phyloP scores from a whole-genome alignment of 805 yeast genomes.

The Starmerella sirachaensis region DNA sequence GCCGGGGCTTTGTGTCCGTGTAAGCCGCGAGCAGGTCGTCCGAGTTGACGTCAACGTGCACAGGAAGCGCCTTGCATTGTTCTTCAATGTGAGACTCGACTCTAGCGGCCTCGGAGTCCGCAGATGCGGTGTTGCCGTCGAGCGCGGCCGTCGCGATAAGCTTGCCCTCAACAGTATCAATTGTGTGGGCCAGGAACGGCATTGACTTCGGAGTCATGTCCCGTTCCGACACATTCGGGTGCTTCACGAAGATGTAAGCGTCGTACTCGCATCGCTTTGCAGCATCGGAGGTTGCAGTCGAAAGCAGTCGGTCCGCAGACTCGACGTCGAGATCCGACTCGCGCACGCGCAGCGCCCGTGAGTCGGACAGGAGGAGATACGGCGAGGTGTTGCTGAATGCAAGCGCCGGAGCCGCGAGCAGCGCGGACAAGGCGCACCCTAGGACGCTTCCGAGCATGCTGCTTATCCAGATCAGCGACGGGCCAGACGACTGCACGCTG shows the following conservation, averaged over 20 bases:
- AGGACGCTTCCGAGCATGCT: too few relatives aligned
- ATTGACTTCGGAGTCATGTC: constrained; percentile 30
- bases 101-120: background rate
- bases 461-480: too few relatives aligned
- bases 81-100: constrained; percentile 22
- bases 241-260: constrained; percentile 44
- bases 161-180: constrained; percentile 19
- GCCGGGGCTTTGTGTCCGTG: constrained; percentile 50
- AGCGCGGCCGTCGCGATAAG: constrained; percentile 7
- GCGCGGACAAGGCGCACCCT: too few relatives aligned
- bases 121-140: constrained; percentile 5
- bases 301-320: constrained; percentile 6
- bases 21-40: constrained; percentile 39
- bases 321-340: background rate
- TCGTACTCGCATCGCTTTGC: constrained; percentile 37
- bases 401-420: constrained; percentile 4
- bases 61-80: constrained; percentile 42
- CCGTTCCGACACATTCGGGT: constrained; percentile 40
- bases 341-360: constrained; percentile 4
- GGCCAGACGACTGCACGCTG: too few relatives aligned
- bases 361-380: constrained; percentile 14
- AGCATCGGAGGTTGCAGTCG: constrained; percentile 10
- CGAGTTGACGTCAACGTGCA: constrained; percentile 32
- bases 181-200: constrained; percentile 22
- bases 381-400: constrained; percentile 20